Evolutionary conservation across 2,329 filamentous ascomycete species (phyloP), one percentile per base, ranked within the genome.

Genomic region (Paraphaeosphaeria sporulosa): DNA sequence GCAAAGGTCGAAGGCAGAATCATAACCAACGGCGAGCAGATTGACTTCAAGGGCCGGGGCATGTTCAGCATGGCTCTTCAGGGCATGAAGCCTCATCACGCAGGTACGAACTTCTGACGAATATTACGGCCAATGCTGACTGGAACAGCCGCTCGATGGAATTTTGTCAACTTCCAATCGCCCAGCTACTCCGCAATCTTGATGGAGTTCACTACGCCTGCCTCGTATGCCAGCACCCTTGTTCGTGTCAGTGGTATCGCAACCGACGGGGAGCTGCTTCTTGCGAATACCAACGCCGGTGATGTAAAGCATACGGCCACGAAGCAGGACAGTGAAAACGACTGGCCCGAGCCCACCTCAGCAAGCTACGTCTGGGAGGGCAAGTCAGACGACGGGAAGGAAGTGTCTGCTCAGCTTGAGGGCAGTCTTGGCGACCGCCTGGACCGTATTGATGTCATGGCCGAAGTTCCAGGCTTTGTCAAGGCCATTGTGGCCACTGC

Each of bases 1-100:
- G 95, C 92, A 79, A 84, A 83, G 49, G 87, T 90, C 13, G 90
- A 94, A 78, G 95, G 95, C 54, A 91, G 86, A 67, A 93, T 98
- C 77, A 88, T 91, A 64, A 96, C 93, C 61, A 86, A 91, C 71
- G 88, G 92, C 36, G 92, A 93, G 50, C 87, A 90, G 40, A 84
- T 97, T 63, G 90, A 97, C 76, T 89, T 97, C 77, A 90, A 87
- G 72, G 94, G 94, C 59, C 87, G 84, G 64, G 93, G 89, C 34
- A 83, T 96, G 71, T 94, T 93, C 80, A 85, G 90, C 67, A 90
- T 95, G 78, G 94, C 93, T 43, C 82, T 98, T 53, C 95, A 98
- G 82, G 95, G 94, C 77, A 98, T 98, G 94, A 99, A 99, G 86
- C 95, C 95, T 43, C 95, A 99, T 79, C 96, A 99, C 77, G 91